Conservation (phyloP, 1,139 yeast species). For the Diutina pseudorugosa region DNA sequence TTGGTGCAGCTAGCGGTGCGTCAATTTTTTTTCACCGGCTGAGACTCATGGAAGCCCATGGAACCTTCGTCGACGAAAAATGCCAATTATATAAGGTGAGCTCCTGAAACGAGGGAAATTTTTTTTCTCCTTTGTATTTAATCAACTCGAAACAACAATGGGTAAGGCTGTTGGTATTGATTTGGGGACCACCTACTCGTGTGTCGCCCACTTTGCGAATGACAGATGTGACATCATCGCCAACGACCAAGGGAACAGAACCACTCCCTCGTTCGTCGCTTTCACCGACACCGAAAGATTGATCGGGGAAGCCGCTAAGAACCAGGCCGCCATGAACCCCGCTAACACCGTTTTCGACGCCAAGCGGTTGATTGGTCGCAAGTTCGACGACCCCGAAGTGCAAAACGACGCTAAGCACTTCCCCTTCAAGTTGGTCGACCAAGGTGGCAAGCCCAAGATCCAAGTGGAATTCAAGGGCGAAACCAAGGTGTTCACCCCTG, state of each 20-base stretch:
- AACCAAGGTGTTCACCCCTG: slow-evolving; percentile 51
- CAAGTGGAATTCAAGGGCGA: slow-evolving; percentile 58
- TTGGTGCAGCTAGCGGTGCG: neutral
- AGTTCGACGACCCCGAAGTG: slow-evolving; percentile 46
- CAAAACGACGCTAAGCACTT: slow-evolving; percentile 46
- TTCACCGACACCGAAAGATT: slow-evolving; percentile 57
- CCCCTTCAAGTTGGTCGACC: slow-evolving; percentile 48
- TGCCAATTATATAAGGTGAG: neutral
- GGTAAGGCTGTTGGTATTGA: slow-evolving; percentile 50
- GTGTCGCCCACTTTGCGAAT: slow-evolving; percentile 44
- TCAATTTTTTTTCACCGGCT: neutral
- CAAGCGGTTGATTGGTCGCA: slow-evolving; percentile 58
- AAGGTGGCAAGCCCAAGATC: slow-evolving; percentile 47
- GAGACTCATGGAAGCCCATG: neutral
- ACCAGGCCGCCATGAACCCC: slow-evolving; percentile 31
- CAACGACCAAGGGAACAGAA: slow-evolving; percentile 5
- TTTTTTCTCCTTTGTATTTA: slow-evolving; percentile 4
- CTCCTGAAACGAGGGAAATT: neutral
- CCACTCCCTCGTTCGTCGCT: slow-evolving; percentile 39
- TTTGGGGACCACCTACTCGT: slow-evolving; percentile 77
- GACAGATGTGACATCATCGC: slow-evolving; percentile 53
- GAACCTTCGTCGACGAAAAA: neutral
- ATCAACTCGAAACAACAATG: neutral
- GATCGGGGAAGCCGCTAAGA: slow-evolving; percentile 5
- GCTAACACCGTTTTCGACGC: slow-evolving; percentile 56